phyloP scores from a whole-genome alignment of 192 early-diverging fungal species.

The Chytriomyces hyalinus region DNA sequence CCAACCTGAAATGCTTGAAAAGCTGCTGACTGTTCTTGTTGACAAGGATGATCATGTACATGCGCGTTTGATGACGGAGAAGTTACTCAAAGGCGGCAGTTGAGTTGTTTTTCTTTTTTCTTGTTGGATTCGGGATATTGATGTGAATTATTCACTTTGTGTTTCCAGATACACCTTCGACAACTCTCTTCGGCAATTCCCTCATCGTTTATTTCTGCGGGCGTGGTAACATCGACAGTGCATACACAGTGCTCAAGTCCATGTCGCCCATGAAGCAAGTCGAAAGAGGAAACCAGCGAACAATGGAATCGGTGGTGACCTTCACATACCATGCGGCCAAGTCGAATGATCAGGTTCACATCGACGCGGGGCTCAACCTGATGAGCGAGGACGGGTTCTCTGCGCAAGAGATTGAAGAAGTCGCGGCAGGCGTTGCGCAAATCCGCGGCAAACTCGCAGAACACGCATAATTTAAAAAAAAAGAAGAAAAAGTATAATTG shows the following conservation, averaged over 20 bases:
- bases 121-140: not conserved
- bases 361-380: not conserved
- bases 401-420: not conserved
- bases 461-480: not conserved
- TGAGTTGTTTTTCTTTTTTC: constrained; percentile 14
- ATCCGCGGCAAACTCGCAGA: not conserved
- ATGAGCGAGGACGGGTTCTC: constrained; percentile 12
- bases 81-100: not conserved
- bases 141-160: not conserved
- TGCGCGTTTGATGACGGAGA: not conserved
- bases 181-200: not conserved
- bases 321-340: constrained; percentile 20
- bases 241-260: not conserved
- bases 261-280: constrained; percentile 1
- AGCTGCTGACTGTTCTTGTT: not conserved
- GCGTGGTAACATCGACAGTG: not conserved
- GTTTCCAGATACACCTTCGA: constrained; percentile 2
- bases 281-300: not conserved
- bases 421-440: constrained; percentile 1
- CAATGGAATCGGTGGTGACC: not conserved
- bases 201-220: not conserved
- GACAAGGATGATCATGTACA: not conserved
- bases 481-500: too few species aligned
- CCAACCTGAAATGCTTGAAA: not conserved
- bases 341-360: not conserved